phyloP scores from a whole-genome alignment of 2,329 filamentous ascomycete genomes.

The Monilinia vaccinii-corymbosi region DNA sequence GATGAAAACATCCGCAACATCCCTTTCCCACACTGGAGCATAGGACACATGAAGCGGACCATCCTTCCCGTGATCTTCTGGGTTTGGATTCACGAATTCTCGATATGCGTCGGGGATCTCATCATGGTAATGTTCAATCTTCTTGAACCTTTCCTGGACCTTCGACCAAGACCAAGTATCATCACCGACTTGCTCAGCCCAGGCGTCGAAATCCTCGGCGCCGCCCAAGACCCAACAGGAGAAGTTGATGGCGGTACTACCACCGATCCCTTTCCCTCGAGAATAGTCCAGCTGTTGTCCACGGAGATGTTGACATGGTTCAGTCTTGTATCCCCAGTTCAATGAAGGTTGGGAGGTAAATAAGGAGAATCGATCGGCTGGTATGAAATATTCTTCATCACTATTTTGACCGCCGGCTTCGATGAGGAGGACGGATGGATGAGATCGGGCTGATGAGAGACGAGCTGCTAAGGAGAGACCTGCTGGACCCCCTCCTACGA shows the following conservation, averaged over 20 bases:
- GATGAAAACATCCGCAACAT: slow-evolving; percentile 37
- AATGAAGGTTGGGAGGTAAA: slow-evolving; percentile 33
- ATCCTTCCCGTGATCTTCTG: slow-evolving; percentile 39
- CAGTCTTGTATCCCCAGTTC: slow-evolving; percentile 25
- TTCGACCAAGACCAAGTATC: slow-evolving; percentile 45
- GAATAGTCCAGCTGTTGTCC: slow-evolving; percentile 26
- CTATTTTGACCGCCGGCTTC: slow-evolving; percentile 48
- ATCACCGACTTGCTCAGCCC: slow-evolving; percentile 47
- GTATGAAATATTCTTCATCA: slow-evolving; percentile 38
- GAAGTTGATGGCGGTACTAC: slow-evolving; percentile 34
- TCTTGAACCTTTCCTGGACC: slow-evolving; percentile 41
- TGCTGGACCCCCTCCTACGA: slow-evolving; percentile 44
- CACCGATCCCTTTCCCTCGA: slow-evolving; percentile 33
- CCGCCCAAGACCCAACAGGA: slow-evolving; percentile 44
- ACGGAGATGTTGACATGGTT: slow-evolving; percentile 21
- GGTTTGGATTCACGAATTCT: slow-evolving; percentile 39
- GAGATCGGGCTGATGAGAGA: slow-evolving; percentile 38
- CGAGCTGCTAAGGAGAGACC: slow-evolving; percentile 46
- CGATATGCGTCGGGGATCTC: slow-evolving; percentile 31
- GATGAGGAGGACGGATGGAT: slow-evolving; percentile 47
- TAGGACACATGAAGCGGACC: slow-evolving; percentile 43
- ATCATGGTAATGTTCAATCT: slow-evolving; percentile 44
- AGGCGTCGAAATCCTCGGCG: slow-evolving; percentile 52
- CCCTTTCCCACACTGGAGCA: slow-evolving; percentile 39
- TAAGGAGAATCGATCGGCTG: slow-evolving; percentile 44